phyloP scores from a whole-genome alignment of 768 basidiomycete genomes.

The Pulveroboletus sp. region DNA sequence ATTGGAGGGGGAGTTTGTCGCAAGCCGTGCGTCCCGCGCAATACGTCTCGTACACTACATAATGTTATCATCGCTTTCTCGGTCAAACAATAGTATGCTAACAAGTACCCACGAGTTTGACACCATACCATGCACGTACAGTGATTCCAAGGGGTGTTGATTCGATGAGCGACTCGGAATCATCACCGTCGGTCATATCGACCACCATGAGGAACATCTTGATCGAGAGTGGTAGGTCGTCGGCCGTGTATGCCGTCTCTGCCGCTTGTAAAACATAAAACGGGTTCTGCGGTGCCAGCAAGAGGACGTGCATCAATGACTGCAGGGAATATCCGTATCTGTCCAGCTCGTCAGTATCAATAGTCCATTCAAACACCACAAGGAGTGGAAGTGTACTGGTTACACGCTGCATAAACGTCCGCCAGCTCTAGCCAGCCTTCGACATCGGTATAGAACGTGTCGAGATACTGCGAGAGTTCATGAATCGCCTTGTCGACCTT shows the following conservation, averaged over 20 bases:
- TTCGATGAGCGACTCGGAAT: slow-evolving; percentile 46
- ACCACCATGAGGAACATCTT: slow-evolving; percentile 75
- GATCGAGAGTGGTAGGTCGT: slow-evolving; percentile 69
- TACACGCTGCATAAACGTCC: slow-evolving; percentile 68
- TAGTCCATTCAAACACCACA: neutral
- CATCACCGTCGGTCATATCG: slow-evolving; percentile 69
- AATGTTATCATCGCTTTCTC: slow-evolving; percentile 2
- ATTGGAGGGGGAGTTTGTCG: slow-evolving; percentile 49
- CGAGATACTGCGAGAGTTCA: slow-evolving; percentile 68
- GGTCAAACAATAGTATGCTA: neutral
- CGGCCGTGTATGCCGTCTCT: slow-evolving; percentile 80
- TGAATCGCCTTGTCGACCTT: slow-evolving; percentile 62
- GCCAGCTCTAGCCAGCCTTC: slow-evolving; percentile 88
- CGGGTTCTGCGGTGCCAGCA: slow-evolving; percentile 82
- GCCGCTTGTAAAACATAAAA: slow-evolving; percentile 81
- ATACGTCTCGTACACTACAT: slow-evolving; percentile 58
- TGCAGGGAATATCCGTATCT: slow-evolving; percentile 74
- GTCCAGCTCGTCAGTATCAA: neutral
- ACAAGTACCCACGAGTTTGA: slow-evolving; percentile 60
- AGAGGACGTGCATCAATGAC: slow-evolving; percentile 73
- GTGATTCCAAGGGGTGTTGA: slow-evolving; percentile 47
- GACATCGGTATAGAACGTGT: slow-evolving; percentile 83
- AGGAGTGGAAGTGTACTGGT: slow-evolving; percentile 50
- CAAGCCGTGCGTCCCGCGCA: slow-evolving; percentile 35
- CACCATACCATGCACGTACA: slow-evolving; percentile 77